Percentiles rank a stretch among this genome's conserved stretches.
Conservation (phyloP, 352 stramenopile genomes). For the Blastocystis sp. region DNA sequence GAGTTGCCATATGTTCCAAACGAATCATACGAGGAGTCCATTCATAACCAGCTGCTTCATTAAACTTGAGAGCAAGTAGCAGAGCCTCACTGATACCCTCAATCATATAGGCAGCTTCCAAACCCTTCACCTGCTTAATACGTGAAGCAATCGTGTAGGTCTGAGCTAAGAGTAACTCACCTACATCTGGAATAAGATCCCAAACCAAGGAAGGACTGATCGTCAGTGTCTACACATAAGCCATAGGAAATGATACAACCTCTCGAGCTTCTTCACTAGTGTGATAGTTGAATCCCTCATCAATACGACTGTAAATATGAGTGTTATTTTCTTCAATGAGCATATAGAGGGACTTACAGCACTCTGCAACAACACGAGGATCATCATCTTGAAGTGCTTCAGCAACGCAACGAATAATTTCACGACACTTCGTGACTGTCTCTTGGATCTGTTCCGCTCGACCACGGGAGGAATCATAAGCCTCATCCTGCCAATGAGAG, state of each 20-base stretch:
- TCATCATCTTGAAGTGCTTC: slow-evolving; percentile 29
- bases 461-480: slow-evolving; percentile 40
- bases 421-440: slow-evolving; percentile 53
- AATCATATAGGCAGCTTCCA: slow-evolving; percentile 63
- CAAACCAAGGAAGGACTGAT: slow-evolving; percentile 64
- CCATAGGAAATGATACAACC: background rate
- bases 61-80: slow-evolving; percentile 62
- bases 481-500: slow-evolving; percentile 17
- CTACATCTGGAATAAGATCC: slow-evolving; percentile 64
- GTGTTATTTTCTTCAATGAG: slow-evolving; percentile 67
- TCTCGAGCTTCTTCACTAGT: slow-evolving; percentile 61
- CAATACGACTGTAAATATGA: slow-evolving; percentile 44
- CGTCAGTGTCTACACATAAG: slow-evolving; percentile 28
- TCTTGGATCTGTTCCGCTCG: slow-evolving; percentile 62
- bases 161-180: slow-evolving; percentile 61
- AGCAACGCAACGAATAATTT: slow-evolving; percentile 43
- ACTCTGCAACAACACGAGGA: slow-evolving; percentile 48
- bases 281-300: slow-evolving; percentile 67
- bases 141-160: slow-evolving; percentile 49
- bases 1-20: slow-evolving; percentile 47
- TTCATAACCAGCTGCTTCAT: slow-evolving; percentile 58
- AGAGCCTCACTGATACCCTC: slow-evolving; percentile 50
- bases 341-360: slow-evolving; percentile 66
- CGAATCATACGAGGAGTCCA: slow-evolving; percentile 67
- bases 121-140: slow-evolving; percentile 9